Conservation (phyloP, 192 early-diverging fungal genomes). For the Coemansia sp. region DNA sequence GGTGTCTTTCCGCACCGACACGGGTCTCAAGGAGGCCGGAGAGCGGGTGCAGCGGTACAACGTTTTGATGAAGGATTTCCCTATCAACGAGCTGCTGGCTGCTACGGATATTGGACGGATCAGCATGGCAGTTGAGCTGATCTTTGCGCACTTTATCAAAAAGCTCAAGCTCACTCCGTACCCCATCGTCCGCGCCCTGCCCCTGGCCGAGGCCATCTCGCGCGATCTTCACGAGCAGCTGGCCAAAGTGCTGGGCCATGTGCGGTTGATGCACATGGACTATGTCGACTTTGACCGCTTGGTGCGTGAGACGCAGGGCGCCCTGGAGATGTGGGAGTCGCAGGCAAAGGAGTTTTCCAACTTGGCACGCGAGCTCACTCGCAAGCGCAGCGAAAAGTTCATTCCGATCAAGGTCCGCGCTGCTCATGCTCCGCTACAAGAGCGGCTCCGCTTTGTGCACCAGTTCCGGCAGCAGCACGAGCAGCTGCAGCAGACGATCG, state of each 20-base stretch:
- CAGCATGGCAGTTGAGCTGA: conserved; percentile 70
- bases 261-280: conserved; percentile 92
- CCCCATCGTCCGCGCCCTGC: conserved; percentile 87
- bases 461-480: conserved; percentile 96
- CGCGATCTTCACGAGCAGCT: conserved; percentile 94
- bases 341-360: conserved; percentile 94
- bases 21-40: conserved; percentile 92
- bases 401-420: conserved; percentile 93
- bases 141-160: conserved; percentile 97
- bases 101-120: conserved; percentile 91
- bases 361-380: conserved; percentile 91
- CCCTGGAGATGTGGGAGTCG: conserved; percentile 94
- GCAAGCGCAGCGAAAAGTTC: conserved; percentile 93
- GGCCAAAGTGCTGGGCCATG: conserved; percentile 81
- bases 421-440: conserved; percentile 91
- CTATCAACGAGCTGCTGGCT: conserved; percentile 93
- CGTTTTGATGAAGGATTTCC: conserved; percentile 98
- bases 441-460: conserved; percentile 87
- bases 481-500: conserved; percentile 95
- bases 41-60: conserved; percentile 95
- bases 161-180: conserved; percentile 95
- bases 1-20: conserved; percentile 96
- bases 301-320: conserved; percentile 79
- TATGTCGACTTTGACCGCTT: conserved; percentile 90
- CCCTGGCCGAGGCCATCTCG: conserved; percentile 93